Evolutionary conservation across 257 asterid genomes (phyloP).

Genomic region (Solanum microdontum): DNA sequence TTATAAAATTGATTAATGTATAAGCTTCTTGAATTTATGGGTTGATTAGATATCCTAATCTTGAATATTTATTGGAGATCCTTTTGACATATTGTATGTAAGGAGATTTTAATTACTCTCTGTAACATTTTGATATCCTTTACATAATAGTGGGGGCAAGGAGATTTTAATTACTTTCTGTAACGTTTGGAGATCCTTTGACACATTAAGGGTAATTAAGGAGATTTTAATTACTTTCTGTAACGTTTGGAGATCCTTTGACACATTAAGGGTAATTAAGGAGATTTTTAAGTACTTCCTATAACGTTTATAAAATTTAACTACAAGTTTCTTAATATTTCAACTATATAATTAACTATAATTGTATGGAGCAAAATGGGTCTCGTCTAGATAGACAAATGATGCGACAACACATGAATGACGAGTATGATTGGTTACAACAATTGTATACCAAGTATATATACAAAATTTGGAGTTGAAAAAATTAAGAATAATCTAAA

Average conservation of each 20-base stretch:
- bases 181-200: neutral
- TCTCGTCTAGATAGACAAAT: neutral
- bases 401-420: too few species aligned
- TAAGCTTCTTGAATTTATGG: too few species aligned
- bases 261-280: neutral
- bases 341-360: neutral
- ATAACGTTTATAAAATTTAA: too few species aligned
- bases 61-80: neutral
- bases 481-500: too few species aligned
- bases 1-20: too few species aligned
- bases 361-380: neutral
- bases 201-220: neutral
- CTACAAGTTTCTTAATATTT: neutral
- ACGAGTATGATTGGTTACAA: neutral
- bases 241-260: neutral
- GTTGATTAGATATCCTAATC: neutral
- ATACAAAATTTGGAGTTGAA: too few species aligned
- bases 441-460: neutral
- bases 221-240: neutral
- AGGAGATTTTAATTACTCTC: neutral
- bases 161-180: too few species aligned
- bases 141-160: neutral
- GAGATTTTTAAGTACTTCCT: neutral
- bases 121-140: neutral
- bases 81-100: neutral